Percentiles rank a stretch among this genome's conserved stretches.
phyloP scores from a whole-genome alignment of 306 rosid species.

The Hippophae rhamnoides region DNA sequence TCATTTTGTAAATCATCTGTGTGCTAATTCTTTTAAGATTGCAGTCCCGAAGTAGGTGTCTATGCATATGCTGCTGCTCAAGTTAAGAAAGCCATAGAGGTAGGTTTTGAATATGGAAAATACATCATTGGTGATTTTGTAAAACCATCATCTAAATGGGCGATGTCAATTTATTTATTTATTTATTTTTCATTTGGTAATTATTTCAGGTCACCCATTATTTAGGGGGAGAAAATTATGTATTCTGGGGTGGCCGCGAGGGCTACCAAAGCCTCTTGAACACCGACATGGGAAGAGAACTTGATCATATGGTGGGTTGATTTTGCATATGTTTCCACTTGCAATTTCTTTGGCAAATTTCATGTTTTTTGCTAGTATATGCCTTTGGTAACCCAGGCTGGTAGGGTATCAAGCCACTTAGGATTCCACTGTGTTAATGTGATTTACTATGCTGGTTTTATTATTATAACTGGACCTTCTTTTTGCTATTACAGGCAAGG shows the following conservation, averaged over 20 bases:
- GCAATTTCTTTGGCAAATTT: conserved; percentile 1
- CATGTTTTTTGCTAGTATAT: neutral
- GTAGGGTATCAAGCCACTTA: neutral
- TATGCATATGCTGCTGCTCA: conserved; percentile 95
- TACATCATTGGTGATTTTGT: neutral
- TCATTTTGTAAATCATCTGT: conserved; percentile 12
- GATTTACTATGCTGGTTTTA: conserved; percentile 8
- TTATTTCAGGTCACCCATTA: conserved; percentile 64
- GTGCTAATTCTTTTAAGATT: conserved; percentile 18
- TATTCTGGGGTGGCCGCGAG: conserved; percentile 98
- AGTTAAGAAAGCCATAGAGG: conserved; percentile 98
- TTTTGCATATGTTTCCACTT: neutral
- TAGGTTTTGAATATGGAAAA: conserved; percentile 17
- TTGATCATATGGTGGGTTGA: conserved; percentile 68
- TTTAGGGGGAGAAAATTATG: conserved; percentile 93
- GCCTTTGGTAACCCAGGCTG: neutral
- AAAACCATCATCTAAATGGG: neutral
- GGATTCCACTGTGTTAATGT: neutral
- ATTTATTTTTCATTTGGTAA: too few relatives aligned
- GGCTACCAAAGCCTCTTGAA: conserved; percentile 89
- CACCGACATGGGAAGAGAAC: conserved; percentile 96
- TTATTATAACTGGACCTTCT: conserved; percentile 9
- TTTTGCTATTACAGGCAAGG: conserved; percentile 50
- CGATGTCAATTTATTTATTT: too few relatives aligned
- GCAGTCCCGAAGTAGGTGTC: conserved; percentile 73